These are phyloP conservation scores for Nidula niveotomentosa DNA, from an alignment of 1,284 basidiomycete species.

Conservation along the genomic window DNA sequence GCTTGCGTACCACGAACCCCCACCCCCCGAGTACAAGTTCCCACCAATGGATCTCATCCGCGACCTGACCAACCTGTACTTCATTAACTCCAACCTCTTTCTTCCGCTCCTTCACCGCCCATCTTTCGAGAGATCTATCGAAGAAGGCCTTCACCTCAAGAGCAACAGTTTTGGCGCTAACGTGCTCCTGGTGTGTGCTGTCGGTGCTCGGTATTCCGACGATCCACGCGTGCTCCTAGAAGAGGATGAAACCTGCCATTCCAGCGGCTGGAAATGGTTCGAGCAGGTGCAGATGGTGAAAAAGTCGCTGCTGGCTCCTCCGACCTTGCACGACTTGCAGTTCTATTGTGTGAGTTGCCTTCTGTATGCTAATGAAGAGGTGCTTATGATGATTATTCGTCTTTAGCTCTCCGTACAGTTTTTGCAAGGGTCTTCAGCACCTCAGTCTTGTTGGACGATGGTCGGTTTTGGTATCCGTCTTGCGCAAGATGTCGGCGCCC, in stretches of 20 bases:
- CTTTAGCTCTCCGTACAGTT: constrained; percentile 44
- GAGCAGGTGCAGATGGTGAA: constrained; percentile 52
- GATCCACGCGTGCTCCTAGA: constrained; percentile 62
- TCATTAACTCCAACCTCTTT: constrained; percentile 59
- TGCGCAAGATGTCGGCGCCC: constrained; percentile 70
- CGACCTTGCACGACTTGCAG: constrained; percentile 38
- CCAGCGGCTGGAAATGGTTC: constrained; percentile 78
- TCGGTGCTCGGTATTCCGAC: constrained; percentile 68
- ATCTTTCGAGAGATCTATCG: constrained; percentile 62
- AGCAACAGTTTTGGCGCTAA: constrained; percentile 68
- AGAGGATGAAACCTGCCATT: constrained; percentile 40
- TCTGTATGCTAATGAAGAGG: not conserved
- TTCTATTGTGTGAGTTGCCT: constrained; percentile 35
- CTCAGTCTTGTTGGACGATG: constrained; percentile 73
- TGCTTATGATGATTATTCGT: not conserved
- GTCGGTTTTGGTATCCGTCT: constrained; percentile 70
- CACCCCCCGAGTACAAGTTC: constrained; percentile 34
- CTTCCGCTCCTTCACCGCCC: constrained; percentile 77
- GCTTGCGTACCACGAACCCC: not conserved
- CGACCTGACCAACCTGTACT: constrained; percentile 70
- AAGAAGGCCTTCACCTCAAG: constrained; percentile 54
- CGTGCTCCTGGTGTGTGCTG: constrained; percentile 76
- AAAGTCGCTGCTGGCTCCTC: constrained; percentile 28
- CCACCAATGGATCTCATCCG: constrained; percentile 63
- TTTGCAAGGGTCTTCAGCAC: constrained; percentile 60